phyloP scores from a whole-genome alignment of 306 rosid genomes.

The Mucuna pruriens region DNA sequence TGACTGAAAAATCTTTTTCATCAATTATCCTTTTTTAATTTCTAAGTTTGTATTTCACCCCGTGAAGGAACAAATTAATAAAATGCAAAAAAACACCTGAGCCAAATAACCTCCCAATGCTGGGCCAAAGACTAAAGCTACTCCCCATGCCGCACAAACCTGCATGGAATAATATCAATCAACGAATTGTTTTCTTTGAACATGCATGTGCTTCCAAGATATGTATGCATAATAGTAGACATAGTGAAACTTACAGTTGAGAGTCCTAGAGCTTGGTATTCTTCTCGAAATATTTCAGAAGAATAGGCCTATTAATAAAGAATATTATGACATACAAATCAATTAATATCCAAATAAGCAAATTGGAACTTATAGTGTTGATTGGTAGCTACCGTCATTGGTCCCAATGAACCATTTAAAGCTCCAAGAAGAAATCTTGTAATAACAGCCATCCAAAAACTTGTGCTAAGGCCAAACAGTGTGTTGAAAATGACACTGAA shows the following conservation, averaged over 20 bases:
- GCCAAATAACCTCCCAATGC: constrained; percentile 89
- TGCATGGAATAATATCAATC: constrained; percentile 44
- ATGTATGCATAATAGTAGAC: constrained; percentile 7
- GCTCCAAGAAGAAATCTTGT: constrained; percentile 32
- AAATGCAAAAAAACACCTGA: constrained; percentile 56
- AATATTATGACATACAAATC: not conserved
- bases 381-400: constrained; percentile 65
- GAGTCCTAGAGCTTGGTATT: constrained; percentile 78
- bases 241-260: constrained; percentile 64
- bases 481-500: constrained; percentile 82
- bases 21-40: not conserved
- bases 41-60: too few relatives aligned
- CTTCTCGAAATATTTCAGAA: constrained; percentile 68
- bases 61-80: too few relatives aligned
- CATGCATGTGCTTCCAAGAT: not conserved
- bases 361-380: not conserved
- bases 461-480: constrained; percentile 84
- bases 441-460: constrained; percentile 79
- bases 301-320: constrained; percentile 70
- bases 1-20: not conserved
- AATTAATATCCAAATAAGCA: not conserved
- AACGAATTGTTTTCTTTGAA: not conserved
- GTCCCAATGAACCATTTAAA: constrained; percentile 83
- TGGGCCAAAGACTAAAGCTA: constrained; percentile 81
- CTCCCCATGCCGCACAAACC: constrained; percentile 81